Percentiles rank a stretch among this genome's conserved stretches.
phyloP scores from a whole-genome alignment of 163 green algal species.

The Scenedesmus sp. region DNA sequence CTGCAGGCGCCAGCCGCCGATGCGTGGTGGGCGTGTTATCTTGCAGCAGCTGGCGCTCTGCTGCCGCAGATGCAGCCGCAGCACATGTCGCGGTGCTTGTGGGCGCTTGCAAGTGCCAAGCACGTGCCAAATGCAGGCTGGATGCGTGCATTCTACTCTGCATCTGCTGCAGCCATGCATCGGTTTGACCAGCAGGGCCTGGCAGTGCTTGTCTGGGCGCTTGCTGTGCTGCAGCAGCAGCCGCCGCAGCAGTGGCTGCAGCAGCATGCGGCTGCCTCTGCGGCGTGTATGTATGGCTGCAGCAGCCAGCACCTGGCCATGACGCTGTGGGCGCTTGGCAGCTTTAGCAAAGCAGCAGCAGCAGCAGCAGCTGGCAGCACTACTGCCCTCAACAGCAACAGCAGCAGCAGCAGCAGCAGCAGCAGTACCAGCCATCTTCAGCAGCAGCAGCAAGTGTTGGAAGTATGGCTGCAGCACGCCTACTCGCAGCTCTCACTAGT shows the following conservation, averaged over 20 bases:
- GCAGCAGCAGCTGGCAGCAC: not conserved
- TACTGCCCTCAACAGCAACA: not conserved
- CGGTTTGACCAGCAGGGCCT: constrained; percentile 26
- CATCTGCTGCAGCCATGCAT: not conserved
- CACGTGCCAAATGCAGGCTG: not conserved
- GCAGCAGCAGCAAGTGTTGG: not conserved
- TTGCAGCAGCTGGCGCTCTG: not conserved
- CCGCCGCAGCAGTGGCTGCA: constrained; percentile 20
- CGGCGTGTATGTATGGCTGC: not conserved
- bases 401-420: constrained; percentile 19
- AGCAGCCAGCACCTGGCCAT: constrained; percentile 35
- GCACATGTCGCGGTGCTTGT: constrained; percentile 26
- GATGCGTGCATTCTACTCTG: not conserved
- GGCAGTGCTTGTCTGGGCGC: constrained; percentile 9
- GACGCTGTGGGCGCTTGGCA: constrained; percentile 34
- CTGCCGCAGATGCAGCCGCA: constrained; percentile 26
- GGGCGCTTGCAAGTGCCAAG: constrained; percentile 25
- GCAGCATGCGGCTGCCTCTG: not conserved
- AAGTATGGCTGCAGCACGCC: constrained; percentile 10
- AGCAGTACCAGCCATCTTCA: not conserved
- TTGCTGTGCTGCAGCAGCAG: constrained; percentile 28
- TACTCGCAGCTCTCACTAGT: constrained; percentile 16
- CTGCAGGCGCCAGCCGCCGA: not conserved
- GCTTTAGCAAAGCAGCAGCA: not conserved
- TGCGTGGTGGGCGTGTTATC: constrained; percentile 24